Conservation (phyloP, 1,139 yeast species). For the Blastobotrys elegans region DNA sequence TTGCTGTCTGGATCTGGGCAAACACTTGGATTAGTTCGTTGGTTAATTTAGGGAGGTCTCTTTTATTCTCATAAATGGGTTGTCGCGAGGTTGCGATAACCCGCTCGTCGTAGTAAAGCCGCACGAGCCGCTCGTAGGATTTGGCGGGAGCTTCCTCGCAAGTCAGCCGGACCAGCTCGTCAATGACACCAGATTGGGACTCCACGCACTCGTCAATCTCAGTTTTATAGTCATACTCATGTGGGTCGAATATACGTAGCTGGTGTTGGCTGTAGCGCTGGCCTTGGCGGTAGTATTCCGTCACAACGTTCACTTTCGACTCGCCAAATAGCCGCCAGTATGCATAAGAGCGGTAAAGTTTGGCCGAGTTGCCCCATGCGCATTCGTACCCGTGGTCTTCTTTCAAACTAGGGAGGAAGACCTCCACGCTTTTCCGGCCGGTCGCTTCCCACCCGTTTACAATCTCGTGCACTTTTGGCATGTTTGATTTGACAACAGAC, state of each 20-base stretch:
- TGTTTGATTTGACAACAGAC: neutral
- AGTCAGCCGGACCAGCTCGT: slow-evolving; percentile 10
- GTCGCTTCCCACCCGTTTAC: slow-evolving; percentile 10
- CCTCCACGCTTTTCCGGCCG: slow-evolving; percentile 5
- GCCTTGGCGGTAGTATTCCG: slow-evolving; percentile 8
- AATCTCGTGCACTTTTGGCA: slow-evolving; percentile 14
- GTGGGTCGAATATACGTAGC: slow-evolving; percentile 1
- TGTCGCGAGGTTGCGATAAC: neutral
- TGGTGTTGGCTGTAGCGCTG: neutral
- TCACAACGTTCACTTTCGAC: neutral
- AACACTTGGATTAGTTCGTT: slow-evolving; percentile 7
- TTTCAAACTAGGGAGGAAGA: slow-evolving; percentile 12
- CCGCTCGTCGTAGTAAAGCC: neutral
- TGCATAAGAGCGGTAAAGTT: slow-evolving; percentile 16
- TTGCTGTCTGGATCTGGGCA: slow-evolving; percentile 15
- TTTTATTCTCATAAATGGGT: neutral
- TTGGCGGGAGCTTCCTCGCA: slow-evolving; percentile 3
- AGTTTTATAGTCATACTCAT: slow-evolving; percentile 6
- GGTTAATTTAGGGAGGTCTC: too few relatives aligned
- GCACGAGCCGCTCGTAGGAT: slow-evolving; percentile 2
- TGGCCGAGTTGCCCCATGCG: slow-evolving; percentile 14
- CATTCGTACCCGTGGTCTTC: slow-evolving; percentile 10
- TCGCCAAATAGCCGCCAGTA: slow-evolving; percentile 7
- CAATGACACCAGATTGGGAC: slow-evolving; percentile 3
- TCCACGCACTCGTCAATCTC: slow-evolving; percentile 9